A percentile compares a stretch with the other conserved stretches of the same genome.
phyloP scores from a whole-genome alignment of 2,329 filamentous ascomycete genomes.

The Aspergillus clavatus region DNA sequence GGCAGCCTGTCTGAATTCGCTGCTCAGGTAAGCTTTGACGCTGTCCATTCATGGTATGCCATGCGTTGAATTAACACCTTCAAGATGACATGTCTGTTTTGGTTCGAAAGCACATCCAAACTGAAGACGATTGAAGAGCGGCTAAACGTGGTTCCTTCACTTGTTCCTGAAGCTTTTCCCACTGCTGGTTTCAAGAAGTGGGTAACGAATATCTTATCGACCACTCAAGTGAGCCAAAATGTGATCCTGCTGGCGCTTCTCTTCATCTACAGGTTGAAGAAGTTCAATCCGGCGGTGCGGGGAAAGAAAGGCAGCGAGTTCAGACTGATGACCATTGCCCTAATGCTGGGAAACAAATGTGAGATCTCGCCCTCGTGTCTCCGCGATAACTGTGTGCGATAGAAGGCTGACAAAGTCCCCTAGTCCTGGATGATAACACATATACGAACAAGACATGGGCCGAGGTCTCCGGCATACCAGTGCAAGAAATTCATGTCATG shows the following conservation, averaged over 20 bases:
- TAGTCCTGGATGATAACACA: conserved; percentile 93
- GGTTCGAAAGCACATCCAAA: conserved; percentile 87
- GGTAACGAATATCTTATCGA: conserved; percentile 84
- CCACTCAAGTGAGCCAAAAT: conserved; percentile 93
- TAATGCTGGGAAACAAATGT: conserved; percentile 99
- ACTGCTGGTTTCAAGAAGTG: conserved; percentile 83
- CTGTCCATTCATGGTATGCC: not conserved
- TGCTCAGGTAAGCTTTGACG: conserved; percentile 57
- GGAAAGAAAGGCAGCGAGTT: conserved; percentile 93
- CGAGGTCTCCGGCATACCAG: conserved; percentile 89
- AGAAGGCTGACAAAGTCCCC: conserved; percentile 18
- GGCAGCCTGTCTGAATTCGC: conserved; percentile 78
- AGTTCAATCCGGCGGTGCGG: conserved; percentile 80
- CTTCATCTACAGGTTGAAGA: conserved; percentile 91
- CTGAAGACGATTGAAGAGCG: conserved; percentile 67
- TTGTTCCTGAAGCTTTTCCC: conserved; percentile 70
- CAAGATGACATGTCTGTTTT: conserved; percentile 92
- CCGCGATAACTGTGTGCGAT: not conserved
- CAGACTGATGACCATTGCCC: conserved; percentile 80
- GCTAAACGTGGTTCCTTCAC: conserved; percentile 44
- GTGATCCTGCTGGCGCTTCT: conserved; percentile 84
- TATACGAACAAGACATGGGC: conserved; percentile 99
- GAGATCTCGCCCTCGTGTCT: conserved; percentile 30
- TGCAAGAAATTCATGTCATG: conserved; percentile 97
- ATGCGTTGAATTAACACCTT: conserved; percentile 7